Evolutionary conservation across 202 grass and related monocot species (phyloP).

Genomic region (Dendrocalamus latiflorus): DNA sequence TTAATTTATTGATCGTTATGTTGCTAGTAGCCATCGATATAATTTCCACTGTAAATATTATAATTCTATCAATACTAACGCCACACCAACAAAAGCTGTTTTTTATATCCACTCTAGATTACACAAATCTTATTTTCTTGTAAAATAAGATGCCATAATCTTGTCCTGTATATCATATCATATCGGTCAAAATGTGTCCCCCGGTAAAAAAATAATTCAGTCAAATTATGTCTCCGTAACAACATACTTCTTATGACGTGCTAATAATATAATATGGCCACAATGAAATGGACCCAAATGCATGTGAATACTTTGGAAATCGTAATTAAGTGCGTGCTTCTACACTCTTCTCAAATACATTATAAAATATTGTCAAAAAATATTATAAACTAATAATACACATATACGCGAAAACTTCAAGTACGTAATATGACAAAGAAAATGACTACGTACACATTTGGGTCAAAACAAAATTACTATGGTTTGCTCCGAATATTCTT

Average conservation of each 20-base stretch:
- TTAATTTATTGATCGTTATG: too few species aligned
- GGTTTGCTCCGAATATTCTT: neutral
- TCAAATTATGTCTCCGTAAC: conserved; percentile 35
- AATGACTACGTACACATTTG: neutral
- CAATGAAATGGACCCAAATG: conserved; percentile 9
- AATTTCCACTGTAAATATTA: too few species aligned
- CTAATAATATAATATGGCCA: conserved; percentile 12
- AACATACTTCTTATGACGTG: neutral
- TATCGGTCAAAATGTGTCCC: conserved; percentile 31
- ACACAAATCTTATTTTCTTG: conserved; percentile 12
- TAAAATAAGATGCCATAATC: conserved; percentile 21
- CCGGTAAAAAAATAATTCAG: conserved; percentile 5
- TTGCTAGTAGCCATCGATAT: too few species aligned
- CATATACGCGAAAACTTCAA: too few species aligned
- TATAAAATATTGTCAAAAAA: neutral
- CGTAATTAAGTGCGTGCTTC: conserved; percentile 17
- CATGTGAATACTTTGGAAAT: conserved; percentile 36
- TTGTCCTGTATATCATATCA: conserved; percentile 31
- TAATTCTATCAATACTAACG: too few species aligned
- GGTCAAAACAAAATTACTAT: neutral
- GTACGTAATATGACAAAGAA: neutral
- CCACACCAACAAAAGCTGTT: too few species aligned
- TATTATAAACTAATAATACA: neutral
- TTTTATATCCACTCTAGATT: too few species aligned
- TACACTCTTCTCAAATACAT: conserved; percentile 30